Evolutionary conservation across 2,329 filamentous ascomycete species (phyloP).

Genomic region (Calonectria hongkongensis): DNA sequence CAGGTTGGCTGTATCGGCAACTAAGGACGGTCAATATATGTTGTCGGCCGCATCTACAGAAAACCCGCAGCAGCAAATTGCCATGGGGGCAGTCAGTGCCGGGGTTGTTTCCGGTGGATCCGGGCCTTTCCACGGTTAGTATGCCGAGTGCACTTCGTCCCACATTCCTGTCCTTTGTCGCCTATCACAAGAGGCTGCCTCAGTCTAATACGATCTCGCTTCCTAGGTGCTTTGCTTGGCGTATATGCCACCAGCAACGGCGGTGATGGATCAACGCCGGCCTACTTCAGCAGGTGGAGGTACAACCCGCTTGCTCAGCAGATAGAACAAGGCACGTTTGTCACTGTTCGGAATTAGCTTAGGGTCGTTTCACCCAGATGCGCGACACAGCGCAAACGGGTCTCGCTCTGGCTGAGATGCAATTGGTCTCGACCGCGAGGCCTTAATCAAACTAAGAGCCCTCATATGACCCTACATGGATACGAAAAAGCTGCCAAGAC

Average conservation of each 20-base stretch:
- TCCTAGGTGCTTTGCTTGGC: neutral
- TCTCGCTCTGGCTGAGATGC: no score
- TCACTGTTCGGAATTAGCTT: neutral
- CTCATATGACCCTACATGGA: no score
- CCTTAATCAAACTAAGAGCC: no score
- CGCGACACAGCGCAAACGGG: no score
- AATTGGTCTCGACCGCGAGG: no score
- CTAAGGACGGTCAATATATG: neutral
- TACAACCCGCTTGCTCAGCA: neutral
- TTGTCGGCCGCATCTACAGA: neutral
- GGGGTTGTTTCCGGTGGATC: conserved; percentile 18
- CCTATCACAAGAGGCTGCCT: neutral
- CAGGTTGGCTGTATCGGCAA: neutral
- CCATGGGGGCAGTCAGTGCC: neutral
- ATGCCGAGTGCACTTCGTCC: neutral
- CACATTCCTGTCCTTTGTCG: neutral
- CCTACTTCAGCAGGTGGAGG: neutral
- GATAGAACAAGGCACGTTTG: neutral
- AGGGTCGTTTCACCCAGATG: no score
- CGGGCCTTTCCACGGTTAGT: conserved; percentile 15
- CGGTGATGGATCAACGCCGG: neutral
- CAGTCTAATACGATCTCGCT: neutral
- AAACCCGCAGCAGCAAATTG: neutral
- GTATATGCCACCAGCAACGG: neutral
- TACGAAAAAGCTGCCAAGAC: no score